These are phyloP conservation scores for Clitopilus hobsonii DNA, from an alignment of 768 basidiomycete species.

Conservation along the genomic window DNA sequence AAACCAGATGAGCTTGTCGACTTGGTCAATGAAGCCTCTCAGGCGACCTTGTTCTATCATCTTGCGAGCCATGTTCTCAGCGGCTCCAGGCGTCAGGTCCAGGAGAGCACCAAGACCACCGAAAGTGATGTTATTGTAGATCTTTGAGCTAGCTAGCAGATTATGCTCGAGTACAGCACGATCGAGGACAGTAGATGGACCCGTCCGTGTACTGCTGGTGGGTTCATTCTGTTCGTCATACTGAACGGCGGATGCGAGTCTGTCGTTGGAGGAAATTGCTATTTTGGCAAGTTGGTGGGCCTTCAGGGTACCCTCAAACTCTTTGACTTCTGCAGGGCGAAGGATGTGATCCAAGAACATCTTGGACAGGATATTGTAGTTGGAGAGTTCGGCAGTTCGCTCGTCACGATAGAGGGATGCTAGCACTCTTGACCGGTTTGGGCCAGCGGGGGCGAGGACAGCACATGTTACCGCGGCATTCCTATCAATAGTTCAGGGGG, in stretches of 20 bases:
- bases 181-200: conserved; percentile 93
- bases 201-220: conserved; percentile 71
- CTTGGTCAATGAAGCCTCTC: conserved; percentile 92
- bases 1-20: conserved; percentile 92
- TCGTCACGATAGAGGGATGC: conserved; percentile 94
- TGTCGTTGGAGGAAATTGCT: conserved; percentile 77
- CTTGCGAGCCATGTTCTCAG: conserved; percentile 94
- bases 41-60: conserved; percentile 98
- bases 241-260: conserved; percentile 57
- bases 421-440: conserved; percentile 89
- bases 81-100: conserved; percentile 86
- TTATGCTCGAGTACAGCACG: conserved; percentile 99
- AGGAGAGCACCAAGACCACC: conserved; percentile 86
- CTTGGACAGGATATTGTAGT: conserved; percentile 89
- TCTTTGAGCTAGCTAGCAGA: conserved; percentile 91
- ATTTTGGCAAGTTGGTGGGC: conserved; percentile 95
- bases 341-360: conserved; percentile 99
- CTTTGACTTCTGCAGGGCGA: conserved; percentile 81
- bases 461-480: conserved; percentile 90
- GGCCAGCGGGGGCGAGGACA: conserved; percentile 94
- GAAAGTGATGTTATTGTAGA: conserved; percentile 98
- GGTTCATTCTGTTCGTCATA: conserved; percentile 55
- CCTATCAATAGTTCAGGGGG: conserved; percentile 3
- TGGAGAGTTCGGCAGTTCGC: conserved; percentile 71
- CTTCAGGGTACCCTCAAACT: conserved; percentile 83